Evolutionary conservation across 2,329 filamentous ascomycete species (phyloP).

Genomic region (Neonectria punicea): DNA sequence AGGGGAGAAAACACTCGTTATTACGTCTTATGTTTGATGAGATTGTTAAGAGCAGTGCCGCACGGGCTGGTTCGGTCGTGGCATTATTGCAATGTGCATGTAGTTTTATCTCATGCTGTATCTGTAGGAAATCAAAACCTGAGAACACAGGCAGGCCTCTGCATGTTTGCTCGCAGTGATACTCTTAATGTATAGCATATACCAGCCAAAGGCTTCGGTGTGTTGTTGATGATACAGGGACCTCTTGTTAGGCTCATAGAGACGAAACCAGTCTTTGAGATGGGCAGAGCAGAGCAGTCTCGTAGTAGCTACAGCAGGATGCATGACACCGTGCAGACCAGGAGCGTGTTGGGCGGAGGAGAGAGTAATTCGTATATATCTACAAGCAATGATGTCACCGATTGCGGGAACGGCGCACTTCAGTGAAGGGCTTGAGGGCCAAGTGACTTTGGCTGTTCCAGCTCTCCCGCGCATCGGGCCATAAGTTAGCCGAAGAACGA

Average conservation of each 20-base stretch:
- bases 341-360: too few relatives aligned
- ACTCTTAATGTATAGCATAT: too few relatives aligned
- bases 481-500: not conserved
- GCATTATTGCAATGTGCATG: not conserved
- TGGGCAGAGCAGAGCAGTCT: not conserved
- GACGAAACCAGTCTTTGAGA: not conserved
- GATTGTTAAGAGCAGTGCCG: not conserved
- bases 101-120: not conserved
- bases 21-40: not conserved
- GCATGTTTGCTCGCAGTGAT: not conserved
- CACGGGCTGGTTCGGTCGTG: not conserved
- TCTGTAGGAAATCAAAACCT: not conserved
- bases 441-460: not conserved
- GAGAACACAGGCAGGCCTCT: not conserved
- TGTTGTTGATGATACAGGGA: not conserved
- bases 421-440: not conserved
- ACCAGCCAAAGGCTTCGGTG: not conserved
- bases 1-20: constrained; percentile 8
- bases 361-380: not conserved
- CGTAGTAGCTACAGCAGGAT: too few relatives aligned
- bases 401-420: not conserved
- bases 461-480: not conserved
- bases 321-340: too few relatives aligned
- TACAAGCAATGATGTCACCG: not conserved
- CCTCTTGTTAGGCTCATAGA: too few relatives aligned